Base-by-base conservation (phyloP, 176 grass and related monocot genomes). In the Aechmea fasciata region DNA sequence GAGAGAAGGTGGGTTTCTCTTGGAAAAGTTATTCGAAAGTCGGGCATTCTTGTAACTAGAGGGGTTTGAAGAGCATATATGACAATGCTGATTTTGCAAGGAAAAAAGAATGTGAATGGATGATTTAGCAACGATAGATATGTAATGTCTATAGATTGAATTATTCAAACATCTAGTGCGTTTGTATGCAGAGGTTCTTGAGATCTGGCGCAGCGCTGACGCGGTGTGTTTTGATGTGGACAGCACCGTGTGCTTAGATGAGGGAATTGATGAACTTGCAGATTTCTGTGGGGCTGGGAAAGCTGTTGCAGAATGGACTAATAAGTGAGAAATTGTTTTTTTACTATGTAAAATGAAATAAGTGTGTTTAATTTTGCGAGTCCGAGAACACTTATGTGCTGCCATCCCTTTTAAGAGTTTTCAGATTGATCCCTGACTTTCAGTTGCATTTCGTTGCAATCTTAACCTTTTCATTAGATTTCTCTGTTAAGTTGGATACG, bases 201-300 rank as follows among this genome's bases (percentile, higher is more conserved):
- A 82, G 54, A 85, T 77, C 20, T 82, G 77, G 93, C 22, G 28
- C n/a, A 77, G 25, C 69, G 89, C 81, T 13, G 71, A 85, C 23
- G 93, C 84, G 6, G 89, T 92, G 11, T 97, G 93, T 74, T 97
- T 92, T 11, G 84, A 97, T 81, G 93, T 97, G 2, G 93, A 97
- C 73, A 97, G 93, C 77, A 97, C 89, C 1, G 82, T 92, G 50
- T 87, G 90, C 74, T 41, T 92, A 53, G 89, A 97, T 54, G 89
- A 97, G 72, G 94, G 89, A 67, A 97, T 92, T 1, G 86, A 97
- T 66, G 94, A 92, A 71, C 89, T 92, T 28, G 86, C 89, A 1
- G 84, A 90, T 68, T 97, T 97, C 59, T 92, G 84, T 7, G 89
- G 86, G 8, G 86, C 86, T 33, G 86, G 93, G 51, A 82, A 79